A percentile compares a stretch with the other conserved stretches of the same genome.
Conservation (phyloP, 2,329 filamentous ascomycete species). For the Teratosphaeriaceae sp. region DNA sequence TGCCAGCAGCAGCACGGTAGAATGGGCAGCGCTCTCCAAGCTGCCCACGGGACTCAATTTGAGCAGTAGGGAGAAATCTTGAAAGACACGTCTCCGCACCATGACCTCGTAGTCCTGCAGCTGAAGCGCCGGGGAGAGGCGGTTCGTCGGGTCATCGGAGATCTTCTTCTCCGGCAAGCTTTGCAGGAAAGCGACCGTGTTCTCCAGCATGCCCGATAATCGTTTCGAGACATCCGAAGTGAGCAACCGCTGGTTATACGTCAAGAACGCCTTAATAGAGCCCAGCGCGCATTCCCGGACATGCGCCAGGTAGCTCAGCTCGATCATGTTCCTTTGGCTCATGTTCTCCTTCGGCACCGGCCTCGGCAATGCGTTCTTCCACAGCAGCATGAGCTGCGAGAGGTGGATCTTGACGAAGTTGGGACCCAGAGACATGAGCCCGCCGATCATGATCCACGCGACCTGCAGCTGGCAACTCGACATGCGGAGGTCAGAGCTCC, state of each 20-base stretch:
- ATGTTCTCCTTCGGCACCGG: conserved; percentile 91
- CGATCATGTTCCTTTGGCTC: conserved; percentile 72
- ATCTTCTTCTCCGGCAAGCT: conserved; percentile 76
- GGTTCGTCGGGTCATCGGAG: conserved; percentile 77
- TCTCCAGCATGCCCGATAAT: conserved; percentile 90
- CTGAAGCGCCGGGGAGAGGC: conserved; percentile 77
- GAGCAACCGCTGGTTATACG: conserved; percentile 85
- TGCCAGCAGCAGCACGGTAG: conserved; percentile 82
- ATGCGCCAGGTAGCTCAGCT: conserved; percentile 88
- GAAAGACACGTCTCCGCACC: conserved; percentile 85
- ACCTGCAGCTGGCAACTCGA: conserved; percentile 96
- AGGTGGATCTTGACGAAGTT: conserved; percentile 99
- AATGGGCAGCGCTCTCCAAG: conserved; percentile 79
- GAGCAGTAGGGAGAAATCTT: conserved; percentile 89
- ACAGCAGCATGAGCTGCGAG: conserved; percentile 83
- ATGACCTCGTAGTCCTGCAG: conserved; percentile 86
- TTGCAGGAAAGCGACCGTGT: conserved; percentile 83
- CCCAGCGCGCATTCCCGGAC: conserved; percentile 91
- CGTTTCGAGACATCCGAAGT: conserved; percentile 92
- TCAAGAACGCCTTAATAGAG: conserved; percentile 83
- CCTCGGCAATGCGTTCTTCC: conserved; percentile 96
- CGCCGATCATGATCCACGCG: conserved; percentile 94
- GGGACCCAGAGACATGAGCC: conserved; percentile 90
- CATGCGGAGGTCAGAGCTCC: conserved; percentile 80
- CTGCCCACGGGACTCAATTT: conserved; percentile 80